Base-by-base conservation (phyloP, 108 stramenopile species). In the Cyclotella kingstonii region DNA sequence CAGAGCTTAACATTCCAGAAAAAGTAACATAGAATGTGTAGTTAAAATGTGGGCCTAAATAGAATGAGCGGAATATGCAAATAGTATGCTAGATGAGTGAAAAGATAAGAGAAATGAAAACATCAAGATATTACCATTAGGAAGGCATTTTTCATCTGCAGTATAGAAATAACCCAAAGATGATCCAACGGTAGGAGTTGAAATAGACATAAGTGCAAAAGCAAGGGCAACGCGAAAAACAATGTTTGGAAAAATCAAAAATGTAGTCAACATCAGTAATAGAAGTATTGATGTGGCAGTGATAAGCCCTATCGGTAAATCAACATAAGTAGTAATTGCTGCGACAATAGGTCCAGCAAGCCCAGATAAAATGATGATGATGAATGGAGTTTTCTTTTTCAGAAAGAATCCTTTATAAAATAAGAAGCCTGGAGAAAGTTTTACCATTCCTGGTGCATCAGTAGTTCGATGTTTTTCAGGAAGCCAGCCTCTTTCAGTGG, bases 21-120 rank as follows among this genome's bases (percentile, higher is more conserved):
- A 76, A 38, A 26, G 75, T 76, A 17, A 76, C 71, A 44, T 70
- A 76, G 47, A 66, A 76, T 2, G 75, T 76, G 63, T 76, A 76
- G 43, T 54, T 44, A 47, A 76, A 76, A 25, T 76, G 48, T 0
- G 75, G 75, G 3, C 74, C 70, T 57, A 42, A 60, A 0, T 11
- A 4, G 12, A 34, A 26, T 12, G n/a, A n/a, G n/a, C n/a, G n/a
- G n/a, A n/a, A n/a, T n/a, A n/a, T n/a, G n/a, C n/a, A n/a, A n/a
- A n/a, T n/a, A n/a, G n/a, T n/a, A n/a, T n/a, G n/a, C 18, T 33
- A 5, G 2, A 3, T 4, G 12, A 29, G 9, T 41, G 7, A 14
- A 12, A 6, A 2, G 41, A 12, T 12, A 14, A 6, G 31, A 4
- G 12, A 10, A 14, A 4, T 5, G 48, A 5, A 27, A 22, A 30